These are phyloP conservation scores for Asterophora lycoperdoides DNA, from an alignment of 768 basidiomycete species.

Conservation along the genomic window DNA sequence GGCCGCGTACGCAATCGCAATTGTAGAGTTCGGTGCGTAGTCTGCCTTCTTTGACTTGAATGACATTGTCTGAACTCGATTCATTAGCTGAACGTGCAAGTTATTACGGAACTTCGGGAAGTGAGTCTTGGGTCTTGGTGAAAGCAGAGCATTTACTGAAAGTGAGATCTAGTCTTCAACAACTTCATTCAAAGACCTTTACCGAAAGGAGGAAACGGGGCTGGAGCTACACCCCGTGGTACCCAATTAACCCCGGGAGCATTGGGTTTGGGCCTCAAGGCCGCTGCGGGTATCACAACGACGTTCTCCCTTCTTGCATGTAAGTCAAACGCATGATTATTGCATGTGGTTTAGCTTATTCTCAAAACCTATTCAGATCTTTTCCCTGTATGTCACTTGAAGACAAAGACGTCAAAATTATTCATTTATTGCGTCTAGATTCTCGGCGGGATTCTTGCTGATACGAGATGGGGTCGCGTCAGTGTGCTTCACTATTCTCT, in stretches of 20 bases:
- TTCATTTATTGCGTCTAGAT: slow-evolving; percentile 16
- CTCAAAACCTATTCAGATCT: slow-evolving; percentile 15
- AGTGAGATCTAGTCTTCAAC: slow-evolving; percentile 15
- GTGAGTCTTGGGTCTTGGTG: neutral
- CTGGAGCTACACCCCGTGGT: slow-evolving; percentile 24
- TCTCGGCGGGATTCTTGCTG: slow-evolving; percentile 34
- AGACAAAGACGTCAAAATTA: neutral
- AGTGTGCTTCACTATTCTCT: neutral
- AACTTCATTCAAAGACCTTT: slow-evolving; percentile 28
- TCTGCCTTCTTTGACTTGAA: neutral
- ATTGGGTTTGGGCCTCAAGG: slow-evolving; percentile 23
- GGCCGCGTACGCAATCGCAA: slow-evolving; percentile 14
- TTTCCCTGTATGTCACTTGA: slow-evolving; percentile 12
- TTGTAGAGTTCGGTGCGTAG: slow-evolving; percentile 14
- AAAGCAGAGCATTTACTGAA: neutral
- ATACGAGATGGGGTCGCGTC: slow-evolving; percentile 34
- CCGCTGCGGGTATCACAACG: slow-evolving; percentile 23
- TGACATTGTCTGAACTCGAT: neutral
- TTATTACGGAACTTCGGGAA: slow-evolving; percentile 16
- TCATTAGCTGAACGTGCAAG: slow-evolving; percentile 15
- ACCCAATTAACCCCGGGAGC: slow-evolving; percentile 23
- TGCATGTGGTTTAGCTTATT: too few species aligned
- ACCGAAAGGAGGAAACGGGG: slow-evolving; percentile 24
- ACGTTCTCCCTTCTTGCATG: slow-evolving; percentile 25
- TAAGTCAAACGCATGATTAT: neutral